Evolutionary conservation across 2,329 filamentous ascomycete species (phyloP), one percentile per base, ranked within the genome.

Genomic region (Fusarium proliferatum): DNA sequence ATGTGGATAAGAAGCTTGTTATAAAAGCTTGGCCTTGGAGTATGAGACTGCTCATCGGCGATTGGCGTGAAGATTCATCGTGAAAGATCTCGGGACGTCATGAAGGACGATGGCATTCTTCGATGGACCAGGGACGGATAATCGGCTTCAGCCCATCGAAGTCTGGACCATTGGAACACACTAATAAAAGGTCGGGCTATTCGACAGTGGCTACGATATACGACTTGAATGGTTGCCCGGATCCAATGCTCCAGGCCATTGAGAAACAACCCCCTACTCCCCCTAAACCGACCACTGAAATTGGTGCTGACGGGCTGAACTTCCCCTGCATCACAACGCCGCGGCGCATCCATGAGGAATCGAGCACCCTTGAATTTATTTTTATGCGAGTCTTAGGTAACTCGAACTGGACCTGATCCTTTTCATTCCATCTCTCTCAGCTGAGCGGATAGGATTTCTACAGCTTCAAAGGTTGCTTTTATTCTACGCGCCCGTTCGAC

Each of bases 1-100:
- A 55, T 74, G 71, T 74, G 71, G 72, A 58, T 60, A 72, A 39
- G 69, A 73, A 74, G 72, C 72, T 74, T 74, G 41, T 61, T 49
- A 16, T 30, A 42, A 74, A 70, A 74, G 71, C 72, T 74, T 74
- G 55, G 72, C 64, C 17, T 46, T 33, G 34, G 26, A 49, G 59
- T 17, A 74, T 74, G 72, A 72, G 49, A 63, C 61, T 70, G 53
- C 46, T 57, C 26, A 67, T 75, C 45, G 34, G 42, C 72, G 68
- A 74, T 74, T 74, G 72, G 72, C 45, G 67, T 72, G 34, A 51
- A 43, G 36, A 45, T 45, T 57, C 41, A 33, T 36, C 41, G 41
- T 39, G 39, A 68, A 34, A 42, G 58, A 55, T 23, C 28, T n/a
- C 16, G 39, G 43, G 60, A 71, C 64, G 58, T 61, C 58, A 67